Percentiles rank a stretch among this genome's conserved stretches.
These are phyloP conservation scores for Forsythia viridissima DNA, from an alignment of 257 asterid genomes.

Conservation along the genomic window DNA sequence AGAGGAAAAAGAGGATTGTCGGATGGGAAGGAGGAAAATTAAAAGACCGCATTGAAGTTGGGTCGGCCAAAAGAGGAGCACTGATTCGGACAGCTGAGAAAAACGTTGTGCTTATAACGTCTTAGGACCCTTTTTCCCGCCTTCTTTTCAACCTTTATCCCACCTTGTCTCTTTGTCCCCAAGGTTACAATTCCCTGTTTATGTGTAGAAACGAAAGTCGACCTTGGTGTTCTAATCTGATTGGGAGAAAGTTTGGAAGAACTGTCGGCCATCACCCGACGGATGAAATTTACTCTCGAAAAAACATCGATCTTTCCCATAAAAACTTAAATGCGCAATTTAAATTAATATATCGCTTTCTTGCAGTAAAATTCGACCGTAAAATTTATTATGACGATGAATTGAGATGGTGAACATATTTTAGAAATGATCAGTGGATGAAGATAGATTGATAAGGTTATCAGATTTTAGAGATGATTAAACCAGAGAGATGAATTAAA, in stretches of 20 bases:
- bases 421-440: too few species aligned
- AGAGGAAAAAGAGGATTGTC: conserved; percentile 19
- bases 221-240: not conserved
- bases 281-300: not conserved
- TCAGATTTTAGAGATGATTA: too few species aligned
- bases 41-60: conserved; percentile 54
- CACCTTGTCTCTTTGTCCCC: conserved; percentile 42
- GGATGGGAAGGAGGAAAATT: conserved; percentile 37
- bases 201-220: not conserved
- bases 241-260: too few species aligned
- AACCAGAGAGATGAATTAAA: too few species aligned
- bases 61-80: conserved; percentile 73
- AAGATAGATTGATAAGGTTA: too few species aligned
- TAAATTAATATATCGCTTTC: too few species aligned
- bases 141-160: conserved; percentile 17
- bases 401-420: too few species aligned
- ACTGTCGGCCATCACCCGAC: too few species aligned
- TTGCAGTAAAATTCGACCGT: too few species aligned
- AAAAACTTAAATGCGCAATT: too few species aligned
- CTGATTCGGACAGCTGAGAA: conserved; percentile 42
- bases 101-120: conserved; percentile 17
- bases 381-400: too few species aligned
- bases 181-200: not conserved
- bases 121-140: conserved; percentile 21
- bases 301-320: too few species aligned